phyloP scores from a whole-genome alignment of 2,329 filamentous ascomycete genomes.

The Phialophora expanda region DNA sequence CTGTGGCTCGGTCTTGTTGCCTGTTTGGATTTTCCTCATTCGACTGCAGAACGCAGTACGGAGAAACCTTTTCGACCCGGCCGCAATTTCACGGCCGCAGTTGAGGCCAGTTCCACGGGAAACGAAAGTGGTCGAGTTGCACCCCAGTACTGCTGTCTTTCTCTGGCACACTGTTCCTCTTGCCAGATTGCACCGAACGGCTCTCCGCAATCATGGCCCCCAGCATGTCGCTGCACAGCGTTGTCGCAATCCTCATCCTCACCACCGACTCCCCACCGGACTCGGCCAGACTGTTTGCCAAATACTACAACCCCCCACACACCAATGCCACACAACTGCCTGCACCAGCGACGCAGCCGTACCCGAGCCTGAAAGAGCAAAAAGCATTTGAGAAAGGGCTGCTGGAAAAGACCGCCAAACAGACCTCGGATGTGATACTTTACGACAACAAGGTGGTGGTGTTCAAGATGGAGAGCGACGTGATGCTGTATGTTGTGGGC shows the following conservation, averaged over 20 bases:
- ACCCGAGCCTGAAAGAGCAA: constrained; percentile 88
- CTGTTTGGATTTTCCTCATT: too few species aligned
- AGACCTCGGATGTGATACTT: constrained; percentile 92
- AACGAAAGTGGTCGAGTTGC: not conserved
- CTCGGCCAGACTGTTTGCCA: constrained; percentile 87
- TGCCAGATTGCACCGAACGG: not conserved
- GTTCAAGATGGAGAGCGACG: constrained; percentile 97
- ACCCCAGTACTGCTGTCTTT: not conserved
- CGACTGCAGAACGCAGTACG: not conserved
- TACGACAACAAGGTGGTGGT: constrained; percentile 96
- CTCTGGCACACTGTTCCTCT: not conserved
- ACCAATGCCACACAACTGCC: constrained; percentile 63
- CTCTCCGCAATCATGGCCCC: constrained; percentile 63
- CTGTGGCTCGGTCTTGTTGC: too few species aligned
- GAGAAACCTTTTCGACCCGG: not conserved
- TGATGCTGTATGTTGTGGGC: constrained; percentile 94
- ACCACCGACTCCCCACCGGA: constrained; percentile 70
- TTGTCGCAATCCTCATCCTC: constrained; percentile 79
- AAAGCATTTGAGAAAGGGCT: constrained; percentile 97
- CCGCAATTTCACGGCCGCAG: constrained; percentile 6
- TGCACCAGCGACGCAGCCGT: constrained; percentile 60
- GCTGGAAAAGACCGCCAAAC: constrained; percentile 93
- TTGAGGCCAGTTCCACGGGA: constrained; percentile 19
- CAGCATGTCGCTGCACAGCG: constrained; percentile 74
- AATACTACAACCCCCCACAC: constrained; percentile 83